phyloP scores from a whole-genome alignment of 2,329 filamentous ascomycete species.

The Paraphaeosphaeria minitans region DNA sequence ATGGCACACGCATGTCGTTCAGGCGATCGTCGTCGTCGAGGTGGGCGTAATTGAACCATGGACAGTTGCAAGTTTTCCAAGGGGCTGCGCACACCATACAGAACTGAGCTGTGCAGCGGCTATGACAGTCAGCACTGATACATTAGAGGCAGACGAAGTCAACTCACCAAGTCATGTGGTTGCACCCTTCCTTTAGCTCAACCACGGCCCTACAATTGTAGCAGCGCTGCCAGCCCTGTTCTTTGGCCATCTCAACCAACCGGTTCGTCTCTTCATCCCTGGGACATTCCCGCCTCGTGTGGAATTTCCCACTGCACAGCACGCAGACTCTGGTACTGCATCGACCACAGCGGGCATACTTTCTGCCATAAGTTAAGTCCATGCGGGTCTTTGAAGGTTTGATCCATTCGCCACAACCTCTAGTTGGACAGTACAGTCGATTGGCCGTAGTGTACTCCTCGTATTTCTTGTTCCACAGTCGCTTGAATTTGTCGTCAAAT shows the following conservation, averaged over 20 bases:
- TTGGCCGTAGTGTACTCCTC: constrained; percentile 75
- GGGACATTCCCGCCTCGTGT: constrained; percentile 70
- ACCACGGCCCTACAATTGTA: constrained; percentile 75
- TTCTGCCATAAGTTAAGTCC: constrained; percentile 57
- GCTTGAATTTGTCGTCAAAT: constrained; percentile 76
- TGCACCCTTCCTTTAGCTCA: constrained; percentile 80
- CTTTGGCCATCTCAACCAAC: constrained; percentile 68
- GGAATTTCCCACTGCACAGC: constrained; percentile 75
- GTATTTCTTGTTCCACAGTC: constrained; percentile 79
- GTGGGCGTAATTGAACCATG: constrained; percentile 71
- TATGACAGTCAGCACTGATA: constrained; percentile 39
- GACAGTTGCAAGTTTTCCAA: constrained; percentile 84
- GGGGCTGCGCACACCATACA: constrained; percentile 83
- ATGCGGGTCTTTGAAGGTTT: constrained; percentile 70
- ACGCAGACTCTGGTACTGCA: constrained; percentile 79
- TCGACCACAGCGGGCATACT: constrained; percentile 70
- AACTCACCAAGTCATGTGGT: constrained; percentile 83
- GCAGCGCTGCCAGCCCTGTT: constrained; percentile 76
- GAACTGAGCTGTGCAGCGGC: constrained; percentile 80
- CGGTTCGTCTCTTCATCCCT: constrained; percentile 69
- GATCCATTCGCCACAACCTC: constrained; percentile 79
- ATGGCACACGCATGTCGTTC: constrained; percentile 42
- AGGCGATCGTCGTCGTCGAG: constrained; percentile 59
- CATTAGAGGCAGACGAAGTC: constrained; percentile 6
- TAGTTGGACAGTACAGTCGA: constrained; percentile 76